Base-by-base conservation (phyloP, 1,139 yeast species). In the Hemisphaericaspora lyxosophila region DNA sequence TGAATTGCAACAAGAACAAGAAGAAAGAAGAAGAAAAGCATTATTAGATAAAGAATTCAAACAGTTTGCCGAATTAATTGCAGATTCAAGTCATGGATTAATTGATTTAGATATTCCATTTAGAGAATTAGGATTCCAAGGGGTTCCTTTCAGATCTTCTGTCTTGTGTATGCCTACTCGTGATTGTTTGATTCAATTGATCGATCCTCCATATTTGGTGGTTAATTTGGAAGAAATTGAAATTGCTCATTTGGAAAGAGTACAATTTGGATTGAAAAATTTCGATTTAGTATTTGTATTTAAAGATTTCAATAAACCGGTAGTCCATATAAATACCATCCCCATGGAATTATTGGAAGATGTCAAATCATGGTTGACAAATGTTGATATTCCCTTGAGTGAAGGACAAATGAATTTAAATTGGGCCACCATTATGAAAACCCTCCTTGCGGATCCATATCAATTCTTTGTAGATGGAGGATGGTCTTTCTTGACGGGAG, bases 1-100 rank as follows among this genome's bases (percentile, higher is more conserved):
- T 62, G 99, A 92, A 66, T 73, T 94, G 49, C 98, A 94, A 64
- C 97, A 92, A 62, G 99, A 94, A 67, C 97, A 92, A 65, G 97
- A 92, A 64, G 99, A 92, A 67, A 82, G 97, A 66, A 78, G 94
- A 61, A 79, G 96, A 61, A 85, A 95, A 54, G 85, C 87, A 13
- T 78, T 88, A 34, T 77, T 92, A 55, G 97, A 94, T 67, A 88
- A 85, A 60, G 98, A 94, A 63, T 92, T 90, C 66, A 83, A 81
- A 61, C 73, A 77, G 36, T 94, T 89, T 70, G 92, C 95, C 20
- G 97, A 92, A 61, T 77, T 83, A 45, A 90, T 92, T 52, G 83
- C 96, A 6, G 96, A 88, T 50, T 85, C 95, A 1, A 82, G 95
- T 2, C 75, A 80, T 53, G 92, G 92, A 22, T 63, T 80, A 48